Evolutionary conservation across 2,329 filamentous ascomycete species (phyloP).

Genomic region (Colletotrichum sansevieriae): DNA sequence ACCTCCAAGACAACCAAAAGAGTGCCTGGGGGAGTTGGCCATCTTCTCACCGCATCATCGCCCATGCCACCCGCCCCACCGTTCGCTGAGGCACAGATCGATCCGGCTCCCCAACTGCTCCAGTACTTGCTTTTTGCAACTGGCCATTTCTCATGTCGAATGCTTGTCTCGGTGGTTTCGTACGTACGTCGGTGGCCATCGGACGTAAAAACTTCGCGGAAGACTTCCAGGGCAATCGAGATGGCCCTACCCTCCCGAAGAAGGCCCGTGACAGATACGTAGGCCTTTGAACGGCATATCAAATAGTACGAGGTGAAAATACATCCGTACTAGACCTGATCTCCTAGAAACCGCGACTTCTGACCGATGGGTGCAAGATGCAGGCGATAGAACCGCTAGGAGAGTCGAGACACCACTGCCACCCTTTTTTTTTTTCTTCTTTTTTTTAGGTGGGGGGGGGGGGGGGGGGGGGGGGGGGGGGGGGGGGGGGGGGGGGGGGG

Average conservation of each 20-base stretch:
- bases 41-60: constrained; percentile 10
- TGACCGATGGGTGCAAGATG: no score
- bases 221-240: background rate
- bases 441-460: no score
- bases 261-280: background rate
- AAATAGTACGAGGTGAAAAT: constrained; percentile 1
- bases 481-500: no score
- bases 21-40: background rate
- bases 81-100: constrained; percentile 27
- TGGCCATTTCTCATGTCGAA: constrained; percentile 1
- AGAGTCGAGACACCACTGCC: no score
- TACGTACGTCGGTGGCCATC: constrained; percentile 9
- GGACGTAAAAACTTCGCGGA: constrained; percentile 2
- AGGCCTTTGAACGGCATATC: background rate
- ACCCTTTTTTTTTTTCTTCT: no score
- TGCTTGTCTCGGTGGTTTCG: constrained; percentile 30
- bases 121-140: constrained; percentile 25
- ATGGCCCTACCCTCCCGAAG: background rate
- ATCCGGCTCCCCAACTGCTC: constrained; percentile 11
- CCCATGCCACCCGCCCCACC: background rate
- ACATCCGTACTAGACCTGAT: background rate
- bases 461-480: no score
- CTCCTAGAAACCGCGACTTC: no score
- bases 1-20: background rate
- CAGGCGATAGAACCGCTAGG: no score